These are phyloP conservation scores for Cladosporium oxysporum DNA, from an alignment of 2,329 filamentous ascomycete genomes.

Conservation along the genomic window DNA sequence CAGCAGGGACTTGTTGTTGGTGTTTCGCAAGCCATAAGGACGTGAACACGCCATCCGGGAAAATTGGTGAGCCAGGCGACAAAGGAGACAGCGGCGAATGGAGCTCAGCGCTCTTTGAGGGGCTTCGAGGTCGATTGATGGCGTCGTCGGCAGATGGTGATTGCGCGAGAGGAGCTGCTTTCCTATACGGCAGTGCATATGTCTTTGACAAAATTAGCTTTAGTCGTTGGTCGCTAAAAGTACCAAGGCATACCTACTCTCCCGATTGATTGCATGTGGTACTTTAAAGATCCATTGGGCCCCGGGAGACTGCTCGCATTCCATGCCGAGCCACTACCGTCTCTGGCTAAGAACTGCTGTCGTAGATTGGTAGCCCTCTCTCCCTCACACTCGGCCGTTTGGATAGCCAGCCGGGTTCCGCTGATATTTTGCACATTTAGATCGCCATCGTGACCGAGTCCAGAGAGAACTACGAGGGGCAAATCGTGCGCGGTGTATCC, in stretches of 20 bases:
- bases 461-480: slow-evolving; percentile 80
- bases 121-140: slow-evolving; percentile 50
- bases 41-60: slow-evolving; percentile 86
- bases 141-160: slow-evolving; percentile 44
- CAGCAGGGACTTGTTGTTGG: slow-evolving; percentile 77
- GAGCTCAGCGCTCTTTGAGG: slow-evolving; percentile 52
- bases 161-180: slow-evolving; percentile 60
- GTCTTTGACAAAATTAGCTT: slow-evolving; percentile 43
- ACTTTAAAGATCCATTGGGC: slow-evolving; percentile 30
- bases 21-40: slow-evolving; percentile 86
- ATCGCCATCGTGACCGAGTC: slow-evolving; percentile 55
- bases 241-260: slow-evolving; percentile 65
- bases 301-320: slow-evolving; percentile 32
- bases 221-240: background rate
- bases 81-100: slow-evolving; percentile 92
- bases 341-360: slow-evolving; percentile 54
- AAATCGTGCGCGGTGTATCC: slow-evolving; percentile 86
- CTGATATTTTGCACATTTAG: slow-evolving; percentile 19
- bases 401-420: slow-evolving; percentile 31
- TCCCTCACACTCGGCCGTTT: slow-evolving; percentile 31
- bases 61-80: slow-evolving; percentile 77
- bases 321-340: slow-evolving; percentile 33
- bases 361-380: slow-evolving; percentile 58
- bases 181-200: slow-evolving; percentile 61
- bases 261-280: slow-evolving; percentile 55